These are phyloP conservation scores for Penicillium brevicompactum DNA, from an alignment of 2,329 filamentous ascomycete genomes.

Conservation along the genomic window DNA sequence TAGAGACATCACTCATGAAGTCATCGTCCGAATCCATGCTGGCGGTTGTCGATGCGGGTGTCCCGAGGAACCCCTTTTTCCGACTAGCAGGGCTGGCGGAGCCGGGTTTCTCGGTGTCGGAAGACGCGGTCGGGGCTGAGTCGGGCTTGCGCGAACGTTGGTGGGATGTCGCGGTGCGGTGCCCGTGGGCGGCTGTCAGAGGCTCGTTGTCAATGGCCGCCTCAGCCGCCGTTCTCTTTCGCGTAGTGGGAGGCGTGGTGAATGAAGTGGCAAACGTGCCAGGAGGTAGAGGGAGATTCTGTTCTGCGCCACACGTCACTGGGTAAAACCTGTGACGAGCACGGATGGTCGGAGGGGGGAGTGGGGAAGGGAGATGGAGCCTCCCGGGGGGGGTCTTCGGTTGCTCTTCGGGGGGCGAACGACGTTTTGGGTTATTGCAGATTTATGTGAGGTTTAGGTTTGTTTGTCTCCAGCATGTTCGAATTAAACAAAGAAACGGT, in stretches of 20 bases:
- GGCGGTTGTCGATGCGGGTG: constrained; percentile 46
- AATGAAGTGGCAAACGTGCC: constrained; percentile 27
- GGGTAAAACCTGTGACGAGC: constrained; percentile 8
- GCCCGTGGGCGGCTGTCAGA: constrained; percentile 29
- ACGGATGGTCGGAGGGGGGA: constrained; percentile 5
- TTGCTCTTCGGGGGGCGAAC: not conserved
- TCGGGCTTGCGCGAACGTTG: constrained; percentile 30
- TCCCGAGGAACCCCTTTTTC: constrained; percentile 39
- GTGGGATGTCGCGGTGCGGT: constrained; percentile 30
- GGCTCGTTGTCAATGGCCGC: constrained; percentile 36
- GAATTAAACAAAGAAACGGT: not conserved
- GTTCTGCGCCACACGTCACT: constrained; percentile 6
- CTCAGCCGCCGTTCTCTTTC: constrained; percentile 58
- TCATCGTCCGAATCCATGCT: constrained; percentile 96
- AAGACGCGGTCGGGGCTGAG: constrained; percentile 2
- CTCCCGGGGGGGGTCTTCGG: not conserved
- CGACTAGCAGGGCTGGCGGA: constrained; percentile 14
- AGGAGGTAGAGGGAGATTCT: not conserved
- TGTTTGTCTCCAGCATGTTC: not conserved
- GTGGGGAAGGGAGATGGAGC: constrained; percentile 9
- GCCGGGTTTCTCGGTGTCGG: constrained; percentile 20
- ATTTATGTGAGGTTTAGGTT: not conserved
- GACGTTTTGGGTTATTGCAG: not conserved
- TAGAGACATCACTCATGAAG: constrained; percentile 82
- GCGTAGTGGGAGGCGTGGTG: constrained; percentile 57